A percentile compares a stretch with the other conserved stretches of the same genome.
Evolutionary conservation across 2,329 filamentous ascomycete species (phyloP).

Genomic region (Colletotrichum sp.): DNA sequence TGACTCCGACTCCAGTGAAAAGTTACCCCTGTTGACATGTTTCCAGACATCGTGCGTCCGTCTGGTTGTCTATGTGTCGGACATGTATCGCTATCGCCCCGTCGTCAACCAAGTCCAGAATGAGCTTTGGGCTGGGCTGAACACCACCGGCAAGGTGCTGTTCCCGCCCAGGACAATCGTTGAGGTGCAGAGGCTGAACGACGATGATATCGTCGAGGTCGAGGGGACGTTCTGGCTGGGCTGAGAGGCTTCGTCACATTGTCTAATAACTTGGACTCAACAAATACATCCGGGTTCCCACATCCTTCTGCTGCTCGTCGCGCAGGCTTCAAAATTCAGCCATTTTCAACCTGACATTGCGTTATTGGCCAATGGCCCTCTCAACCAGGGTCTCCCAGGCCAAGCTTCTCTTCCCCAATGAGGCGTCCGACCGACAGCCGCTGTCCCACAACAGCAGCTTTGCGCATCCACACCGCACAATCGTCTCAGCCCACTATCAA

Average conservation of each 20-base stretch:
- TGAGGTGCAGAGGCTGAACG: constrained; percentile 34
- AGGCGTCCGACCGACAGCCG: constrained; percentile 6
- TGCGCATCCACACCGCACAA: not conserved
- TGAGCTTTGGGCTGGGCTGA: constrained; percentile 32
- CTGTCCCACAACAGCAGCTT: not conserved
- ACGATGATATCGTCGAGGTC: constrained; percentile 35
- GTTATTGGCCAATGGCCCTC: not conserved
- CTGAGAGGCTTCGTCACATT: not conserved
- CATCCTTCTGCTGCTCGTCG: not conserved
- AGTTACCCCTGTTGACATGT: not conserved
- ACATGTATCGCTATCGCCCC: constrained; percentile 36
- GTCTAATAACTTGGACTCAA: not conserved
- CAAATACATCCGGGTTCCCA: not conserved
- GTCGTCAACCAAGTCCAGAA: constrained; percentile 33
- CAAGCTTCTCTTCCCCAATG: not conserved
- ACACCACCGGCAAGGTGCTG: constrained; percentile 23
- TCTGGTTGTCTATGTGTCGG: constrained; percentile 33
- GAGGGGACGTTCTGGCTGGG: constrained; percentile 29
- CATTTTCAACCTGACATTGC: not conserved
- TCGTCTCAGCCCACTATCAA: not conserved
- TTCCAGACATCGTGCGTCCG: constrained; percentile 6
- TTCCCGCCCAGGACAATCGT: constrained; percentile 32
- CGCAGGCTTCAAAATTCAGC: not conserved
- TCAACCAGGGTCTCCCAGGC: not conserved
- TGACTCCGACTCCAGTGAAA: not conserved